These are phyloP conservation scores for Bothriochloa decipiens DNA, from an alignment of 176 grass and related monocot genomes.

Conservation along the genomic window DNA sequence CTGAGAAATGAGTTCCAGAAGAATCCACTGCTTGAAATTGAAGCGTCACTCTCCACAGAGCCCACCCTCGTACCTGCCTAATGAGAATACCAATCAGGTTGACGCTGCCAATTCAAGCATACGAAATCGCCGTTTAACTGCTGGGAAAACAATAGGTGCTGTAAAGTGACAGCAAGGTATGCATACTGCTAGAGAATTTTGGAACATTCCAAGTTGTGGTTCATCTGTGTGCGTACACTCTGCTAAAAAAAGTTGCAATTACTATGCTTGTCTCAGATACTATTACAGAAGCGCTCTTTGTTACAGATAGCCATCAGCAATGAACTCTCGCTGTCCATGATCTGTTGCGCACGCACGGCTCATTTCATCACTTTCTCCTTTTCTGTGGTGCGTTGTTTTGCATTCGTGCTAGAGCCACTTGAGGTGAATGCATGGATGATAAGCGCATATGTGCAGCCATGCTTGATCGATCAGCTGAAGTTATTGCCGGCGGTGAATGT, in stretches of 20 bases:
- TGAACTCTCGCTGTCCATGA: no score
- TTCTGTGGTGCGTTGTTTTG: no score
- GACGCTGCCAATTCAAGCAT: not conserved
- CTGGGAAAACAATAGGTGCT: not conserved
- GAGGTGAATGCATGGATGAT: no score
- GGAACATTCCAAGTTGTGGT: not conserved
- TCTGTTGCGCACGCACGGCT: no score
- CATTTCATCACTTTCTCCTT: no score
- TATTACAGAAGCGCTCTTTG: not conserved
- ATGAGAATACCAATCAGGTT: not conserved
- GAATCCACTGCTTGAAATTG: slow-evolving; percentile 60
- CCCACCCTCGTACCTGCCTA: slow-evolving; percentile 45
- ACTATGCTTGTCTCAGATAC: not conserved
- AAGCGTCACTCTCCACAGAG: slow-evolving; percentile 29
- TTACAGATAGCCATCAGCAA: not conserved
- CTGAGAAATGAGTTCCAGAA: slow-evolving; percentile 92
- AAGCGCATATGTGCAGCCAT: no score
- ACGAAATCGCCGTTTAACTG: not conserved
- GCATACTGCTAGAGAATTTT: slow-evolving; percentile 1
- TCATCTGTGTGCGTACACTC: no score
- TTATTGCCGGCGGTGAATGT: no score
- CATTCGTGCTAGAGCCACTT: no score
- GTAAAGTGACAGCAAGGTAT: slow-evolving; percentile 18
- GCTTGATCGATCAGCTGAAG: no score
- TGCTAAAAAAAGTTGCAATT: no score